Conservation (phyloP, 106 monocot genomes). For the Phalaenopsis aphrodite region DNA sequence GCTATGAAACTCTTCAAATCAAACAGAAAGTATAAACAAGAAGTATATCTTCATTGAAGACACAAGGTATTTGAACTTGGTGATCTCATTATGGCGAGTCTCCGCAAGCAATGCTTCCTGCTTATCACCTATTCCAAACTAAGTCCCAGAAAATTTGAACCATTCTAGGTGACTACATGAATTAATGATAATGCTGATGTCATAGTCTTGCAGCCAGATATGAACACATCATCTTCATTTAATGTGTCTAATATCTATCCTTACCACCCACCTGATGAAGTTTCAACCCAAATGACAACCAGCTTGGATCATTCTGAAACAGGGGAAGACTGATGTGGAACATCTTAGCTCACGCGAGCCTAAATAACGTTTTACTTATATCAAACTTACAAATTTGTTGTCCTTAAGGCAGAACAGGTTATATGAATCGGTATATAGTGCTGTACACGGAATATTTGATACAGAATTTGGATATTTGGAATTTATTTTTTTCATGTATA, state of each 20-base stretch:
- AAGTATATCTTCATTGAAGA: background rate
- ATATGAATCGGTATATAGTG: too few species aligned
- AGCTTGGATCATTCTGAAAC: too few species aligned
- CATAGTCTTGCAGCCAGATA: background rate
- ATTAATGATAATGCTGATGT: slow-evolving; percentile 11
- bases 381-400: too few species aligned
- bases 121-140: background rate
- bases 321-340: too few species aligned
- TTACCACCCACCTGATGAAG: background rate
- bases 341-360: too few species aligned
- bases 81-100: background rate
- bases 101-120: background rate
- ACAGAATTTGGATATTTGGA: too few species aligned
- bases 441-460: too few species aligned
- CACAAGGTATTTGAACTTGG: background rate
- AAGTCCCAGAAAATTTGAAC: background rate
- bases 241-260: slow-evolving; percentile 6
- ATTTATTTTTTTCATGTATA: too few species aligned
- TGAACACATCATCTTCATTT: background rate
- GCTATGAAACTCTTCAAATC: background rate
- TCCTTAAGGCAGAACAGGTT: too few species aligned
- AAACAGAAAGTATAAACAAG: slow-evolving; percentile 2
- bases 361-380: too few species aligned
- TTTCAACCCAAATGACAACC: too few species aligned
- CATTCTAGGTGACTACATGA: background rate